Evolutionary conservation across 371 early-diverging fungal species (phyloP).

Genomic region (Lichtheimia hyalospora): DNA sequence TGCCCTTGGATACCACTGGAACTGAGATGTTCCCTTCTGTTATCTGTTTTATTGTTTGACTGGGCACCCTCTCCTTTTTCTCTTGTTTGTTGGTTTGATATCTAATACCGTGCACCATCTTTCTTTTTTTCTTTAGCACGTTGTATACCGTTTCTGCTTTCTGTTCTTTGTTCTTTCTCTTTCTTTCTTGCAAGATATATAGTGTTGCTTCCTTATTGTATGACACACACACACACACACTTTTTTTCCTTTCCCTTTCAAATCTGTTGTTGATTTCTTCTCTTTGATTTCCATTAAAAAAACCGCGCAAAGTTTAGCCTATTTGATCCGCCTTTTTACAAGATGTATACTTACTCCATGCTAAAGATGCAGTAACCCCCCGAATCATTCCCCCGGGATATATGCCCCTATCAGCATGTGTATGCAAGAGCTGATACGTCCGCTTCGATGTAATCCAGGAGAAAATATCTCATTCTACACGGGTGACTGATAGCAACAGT

Average conservation of each 20-base stretch:
- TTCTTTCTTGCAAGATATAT: background rate
- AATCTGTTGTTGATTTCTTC: background rate
- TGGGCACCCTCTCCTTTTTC: background rate
- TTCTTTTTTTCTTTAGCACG: background rate
- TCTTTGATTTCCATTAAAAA: background rate
- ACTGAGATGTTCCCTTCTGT: background rate
- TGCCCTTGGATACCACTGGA: background rate
- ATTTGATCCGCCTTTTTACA: too few relatives aligned
- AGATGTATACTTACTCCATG: too few relatives aligned
- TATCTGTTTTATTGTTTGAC: background rate
- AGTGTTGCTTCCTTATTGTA: background rate
- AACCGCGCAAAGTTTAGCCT: too few relatives aligned
- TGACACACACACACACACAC: too few relatives aligned
- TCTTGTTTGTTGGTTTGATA: constrained; percentile 1
- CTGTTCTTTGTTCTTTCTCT: background rate
- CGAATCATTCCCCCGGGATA: too few relatives aligned
- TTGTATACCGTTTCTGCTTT: background rate
- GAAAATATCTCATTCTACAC: too few relatives aligned
- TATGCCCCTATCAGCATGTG: too few relatives aligned
- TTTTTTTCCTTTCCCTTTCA: background rate
- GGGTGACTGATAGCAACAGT: too few relatives aligned
- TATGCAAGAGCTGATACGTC: too few relatives aligned
- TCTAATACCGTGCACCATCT: background rate
- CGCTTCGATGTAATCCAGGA: too few relatives aligned
- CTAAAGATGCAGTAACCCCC: too few relatives aligned